phyloP scores from a whole-genome alignment of 352 stramenopile genomes.

The Phytopythium sindhum region DNA sequence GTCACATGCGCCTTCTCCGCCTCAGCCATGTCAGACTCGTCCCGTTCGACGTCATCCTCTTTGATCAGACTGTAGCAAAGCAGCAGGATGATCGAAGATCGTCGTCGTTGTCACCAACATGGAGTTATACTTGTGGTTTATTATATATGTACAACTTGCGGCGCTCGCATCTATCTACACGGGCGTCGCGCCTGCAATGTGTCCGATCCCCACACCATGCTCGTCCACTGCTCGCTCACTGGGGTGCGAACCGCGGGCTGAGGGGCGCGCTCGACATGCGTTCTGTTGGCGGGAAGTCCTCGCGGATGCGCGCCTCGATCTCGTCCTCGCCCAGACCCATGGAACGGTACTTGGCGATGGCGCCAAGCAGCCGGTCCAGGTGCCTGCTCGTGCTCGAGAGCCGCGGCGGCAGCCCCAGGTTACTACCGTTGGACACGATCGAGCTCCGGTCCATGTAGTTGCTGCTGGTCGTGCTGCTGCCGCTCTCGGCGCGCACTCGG shows the following conservation, averaged over 20 bases:
- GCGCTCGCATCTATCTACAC: constrained; percentile 2
- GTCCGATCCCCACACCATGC: too few relatives aligned
- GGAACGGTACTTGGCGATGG: constrained; percentile 61
- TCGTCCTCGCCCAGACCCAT: constrained; percentile 57
- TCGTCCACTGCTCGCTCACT: constrained; percentile 4
- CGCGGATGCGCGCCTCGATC: constrained; percentile 60
- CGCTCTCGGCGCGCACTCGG: constrained; percentile 14
- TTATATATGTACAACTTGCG: not conserved
- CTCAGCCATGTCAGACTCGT: too few relatives aligned
- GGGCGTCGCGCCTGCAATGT: too few relatives aligned
- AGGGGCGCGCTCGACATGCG: constrained; percentile 25
- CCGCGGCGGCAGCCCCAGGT: constrained; percentile 47
- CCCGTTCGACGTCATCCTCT: too few relatives aligned
- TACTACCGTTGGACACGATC: constrained; percentile 50
- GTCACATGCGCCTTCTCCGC: too few relatives aligned
- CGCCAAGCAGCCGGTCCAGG: constrained; percentile 52
- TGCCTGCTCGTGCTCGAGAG: constrained; percentile 58
- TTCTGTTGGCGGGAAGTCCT: constrained; percentile 56
- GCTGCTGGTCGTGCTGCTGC: constrained; percentile 11
- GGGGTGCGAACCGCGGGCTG: not conserved
- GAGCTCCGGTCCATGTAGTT: constrained; percentile 32
- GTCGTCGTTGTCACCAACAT: too few relatives aligned
- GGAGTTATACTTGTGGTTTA: not conserved
- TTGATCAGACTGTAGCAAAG: too few relatives aligned
- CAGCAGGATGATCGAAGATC: too few relatives aligned